A percentile compares a stretch with the other conserved stretches of the same genome.
These are phyloP conservation scores for Chalciporus sp. DNA, from an alignment of 1,284 basidiomycete genomes.

Conservation along the genomic window DNA sequence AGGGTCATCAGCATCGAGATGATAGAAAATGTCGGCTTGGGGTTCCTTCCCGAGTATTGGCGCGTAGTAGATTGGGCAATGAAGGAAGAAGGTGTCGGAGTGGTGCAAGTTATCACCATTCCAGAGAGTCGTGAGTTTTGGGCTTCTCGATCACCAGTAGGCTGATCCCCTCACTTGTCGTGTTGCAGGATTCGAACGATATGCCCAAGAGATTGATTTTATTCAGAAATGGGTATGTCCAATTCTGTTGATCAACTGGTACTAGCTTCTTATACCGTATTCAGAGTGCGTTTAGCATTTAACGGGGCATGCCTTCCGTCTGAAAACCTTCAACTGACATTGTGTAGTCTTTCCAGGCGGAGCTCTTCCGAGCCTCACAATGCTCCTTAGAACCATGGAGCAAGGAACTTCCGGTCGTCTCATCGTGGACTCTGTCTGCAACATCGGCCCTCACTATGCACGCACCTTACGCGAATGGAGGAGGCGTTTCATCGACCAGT, in stretches of 20 bases:
- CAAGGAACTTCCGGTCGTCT: conserved; percentile 61
- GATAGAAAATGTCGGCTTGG: conserved; percentile 77
- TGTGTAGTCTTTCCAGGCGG: conserved; percentile 76
- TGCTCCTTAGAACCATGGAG: conserved; percentile 57
- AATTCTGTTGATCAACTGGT: neutral
- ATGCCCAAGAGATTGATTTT: conserved; percentile 70
- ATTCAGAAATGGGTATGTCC: conserved; percentile 73
- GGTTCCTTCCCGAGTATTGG: conserved; percentile 72
- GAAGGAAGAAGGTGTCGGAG: conserved; percentile 67
- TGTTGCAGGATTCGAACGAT: conserved; percentile 38
- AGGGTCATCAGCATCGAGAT: conserved; percentile 78
- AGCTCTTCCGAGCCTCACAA: conserved; percentile 70
- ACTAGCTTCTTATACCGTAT: neutral
- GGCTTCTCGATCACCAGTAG: neutral
- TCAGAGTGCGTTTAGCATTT: neutral
- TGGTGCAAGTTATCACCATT: conserved; percentile 80
- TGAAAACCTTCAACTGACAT: neutral
- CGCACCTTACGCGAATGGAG: conserved; percentile 86
- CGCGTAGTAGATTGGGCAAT: conserved; percentile 68
- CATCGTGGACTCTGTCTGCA: conserved; percentile 72
- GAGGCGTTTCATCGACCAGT: conserved; percentile 62
- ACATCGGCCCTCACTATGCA: conserved; percentile 83
- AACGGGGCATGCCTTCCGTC: neutral
- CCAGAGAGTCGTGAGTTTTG: conserved; percentile 51
- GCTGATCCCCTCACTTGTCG: neutral